A percentile compares a stretch with the other conserved stretches of the same genome.
phyloP scores from a whole-genome alignment of 805 yeast species.

The Candida broadrunensis region DNA sequence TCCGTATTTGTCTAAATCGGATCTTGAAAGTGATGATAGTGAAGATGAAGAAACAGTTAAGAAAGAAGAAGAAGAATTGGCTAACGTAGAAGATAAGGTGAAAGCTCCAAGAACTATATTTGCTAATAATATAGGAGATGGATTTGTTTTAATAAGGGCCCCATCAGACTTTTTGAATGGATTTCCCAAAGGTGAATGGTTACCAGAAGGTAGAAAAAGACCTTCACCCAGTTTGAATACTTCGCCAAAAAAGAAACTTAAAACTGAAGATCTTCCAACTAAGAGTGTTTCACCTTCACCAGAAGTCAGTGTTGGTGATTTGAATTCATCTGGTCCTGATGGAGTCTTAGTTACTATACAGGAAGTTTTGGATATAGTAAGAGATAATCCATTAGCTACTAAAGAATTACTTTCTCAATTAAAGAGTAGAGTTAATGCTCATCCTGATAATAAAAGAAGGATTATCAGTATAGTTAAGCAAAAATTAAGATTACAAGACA shows the following conservation, averaged over 20 bases:
- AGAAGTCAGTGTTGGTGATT: constrained; percentile 16
- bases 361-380: constrained; percentile 67
- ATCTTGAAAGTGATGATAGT: constrained; percentile 64
- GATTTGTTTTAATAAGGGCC: constrained; percentile 58
- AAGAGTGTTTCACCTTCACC: constrained; percentile 12
- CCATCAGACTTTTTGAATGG: constrained; percentile 55
- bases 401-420: constrained; percentile 61
- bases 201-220: constrained; percentile 53
- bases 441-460: constrained; percentile 60
- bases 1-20: constrained; percentile 63
- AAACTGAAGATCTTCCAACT: constrained; percentile 10
- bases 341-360: constrained; percentile 58
- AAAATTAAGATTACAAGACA: constrained; percentile 53
- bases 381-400: constrained; percentile 54
- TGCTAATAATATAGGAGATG: constrained; percentile 33
- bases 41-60: constrained; percentile 40
- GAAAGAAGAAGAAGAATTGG: constrained; percentile 27
- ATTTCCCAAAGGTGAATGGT: constrained; percentile 85
- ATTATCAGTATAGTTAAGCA: constrained; percentile 58
- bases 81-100: constrained; percentile 5
- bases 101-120: constrained; percentile 12
- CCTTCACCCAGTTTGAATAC: constrained; percentile 16
- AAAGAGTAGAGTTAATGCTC: constrained; percentile 59
- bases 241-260: constrained; percentile 36
- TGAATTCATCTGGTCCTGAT: constrained; percentile 35